Base-by-base conservation (phyloP, 1,284 basidiomycete species). In the Hemileia vastatrix region DNA sequence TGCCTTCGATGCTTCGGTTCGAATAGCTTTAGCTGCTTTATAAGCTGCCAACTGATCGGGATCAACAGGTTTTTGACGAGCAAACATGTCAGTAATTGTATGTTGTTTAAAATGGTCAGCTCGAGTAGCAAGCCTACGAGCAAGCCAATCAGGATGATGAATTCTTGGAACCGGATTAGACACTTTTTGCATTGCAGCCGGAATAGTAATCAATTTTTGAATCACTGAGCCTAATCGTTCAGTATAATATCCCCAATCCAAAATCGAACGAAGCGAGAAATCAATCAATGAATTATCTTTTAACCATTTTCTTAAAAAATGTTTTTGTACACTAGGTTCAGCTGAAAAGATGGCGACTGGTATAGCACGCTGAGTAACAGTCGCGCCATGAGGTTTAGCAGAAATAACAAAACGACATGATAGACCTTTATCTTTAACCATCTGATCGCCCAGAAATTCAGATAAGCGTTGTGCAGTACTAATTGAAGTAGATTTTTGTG, bases 331-430 rank as follows among this genome's bases (percentile, higher is more conserved):
- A 65, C 82, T 83, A 66, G 90, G 87, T 73, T 97, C 94, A 0
- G 95, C 90, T 15, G 92, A 92, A 77, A 99, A 98, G 70, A 99
- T 97, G 19, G 95, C 95, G n/a, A 99, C 85, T 1, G 95, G 95
- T 36, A 99, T 85, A 3, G 95, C 95, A 50, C 95, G 86, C 67
- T 98, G 95, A 1, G 95, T 97, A 65, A 99, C 92, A 0, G 95
- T 93, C 0, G 93, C 89, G 9, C 93, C 94, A 50, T 84, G 81
- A 1, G 95, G 95, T 73, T 90, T 90, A 21, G 87, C 87, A 23
- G 94, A 97, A 71, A 99, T 96, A 80, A 99, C 93, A 77, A 98
- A 98, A 72, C 94, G 94, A 82, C 95, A 98, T 1, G 95, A 90
- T 11, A 99, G 83, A 62, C 95, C 95, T 76, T 97, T 98, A 80